Evolutionary conservation across 2,329 filamentous ascomycete genomes (phyloP), one percentile per base, ranked within the genome.

Genomic region (Xylariales sp.): DNA sequence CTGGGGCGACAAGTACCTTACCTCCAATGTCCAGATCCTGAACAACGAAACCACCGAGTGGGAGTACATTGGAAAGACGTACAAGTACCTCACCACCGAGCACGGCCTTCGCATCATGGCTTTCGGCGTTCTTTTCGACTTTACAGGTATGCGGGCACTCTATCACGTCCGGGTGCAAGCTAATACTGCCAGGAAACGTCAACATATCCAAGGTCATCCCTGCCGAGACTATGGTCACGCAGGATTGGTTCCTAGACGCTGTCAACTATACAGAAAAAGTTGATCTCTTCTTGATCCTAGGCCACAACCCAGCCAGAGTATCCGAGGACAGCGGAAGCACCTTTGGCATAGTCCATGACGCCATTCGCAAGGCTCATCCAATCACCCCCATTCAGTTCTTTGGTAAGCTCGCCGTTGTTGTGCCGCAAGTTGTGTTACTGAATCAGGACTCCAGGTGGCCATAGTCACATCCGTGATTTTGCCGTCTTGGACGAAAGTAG

Each of bases 381-480:
- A 62, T 71, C 11, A 76, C 72, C 2, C 81, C 81, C 0, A 74
- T 85, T 34, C 79, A 84, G 56, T 71, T 78, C 40, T 80, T 86
- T 48, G 54, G 53, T 53, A 41, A 5, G 50, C 42, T 11, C 12
- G 4, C 14, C 20, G n/a, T 18, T 27, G 24, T 8, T 27, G 8
- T 27, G 24, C 3, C 11, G 15, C n/a, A 8, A 12, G 4, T 19
- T 10, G 25, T 28, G 15, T 31, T n/a, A 14, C 4, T 22, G 4
- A 12, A 16, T 7, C 25, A 11, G 19, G 24, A 36, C 42, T 51
- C 25, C 38, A 54, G 81, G 80, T 15, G 80, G 80, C 8, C 80
- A 84, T 59, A 74, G 67, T 27, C 80, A 84, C 53, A 73, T 82
- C 45, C 75, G 82, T 12, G 80, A 86, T 54, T 82, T 83, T 55